These are phyloP conservation scores for Mangifera indica DNA, from an alignment of 345 rosid species.

Conservation along the genomic window DNA sequence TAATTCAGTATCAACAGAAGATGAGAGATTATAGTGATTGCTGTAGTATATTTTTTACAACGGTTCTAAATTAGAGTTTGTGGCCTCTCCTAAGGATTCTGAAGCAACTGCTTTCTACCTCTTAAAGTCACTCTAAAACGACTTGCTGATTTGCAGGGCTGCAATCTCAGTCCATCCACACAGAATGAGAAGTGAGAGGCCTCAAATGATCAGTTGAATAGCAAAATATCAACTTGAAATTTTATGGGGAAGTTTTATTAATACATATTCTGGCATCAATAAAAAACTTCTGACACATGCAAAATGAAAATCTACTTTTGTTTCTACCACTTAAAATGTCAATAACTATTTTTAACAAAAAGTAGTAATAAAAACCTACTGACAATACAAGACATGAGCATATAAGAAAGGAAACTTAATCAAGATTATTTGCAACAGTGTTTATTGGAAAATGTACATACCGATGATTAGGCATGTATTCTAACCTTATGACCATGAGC, in stretches of 20 bases:
- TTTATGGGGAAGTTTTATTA: not conserved
- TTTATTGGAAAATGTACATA: not conserved
- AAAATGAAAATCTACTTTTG: not conserved
- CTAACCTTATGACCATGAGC: slow-evolving; percentile 85
- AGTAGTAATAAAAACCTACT: not conserved
- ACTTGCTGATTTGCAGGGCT: too few species aligned
- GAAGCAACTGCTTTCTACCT: too few species aligned
- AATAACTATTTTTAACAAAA: not conserved
- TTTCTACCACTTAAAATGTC: not conserved
- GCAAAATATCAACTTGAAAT: not conserved
- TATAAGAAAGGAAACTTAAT: not conserved
- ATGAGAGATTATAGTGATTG: too few species aligned
- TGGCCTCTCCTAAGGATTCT: too few species aligned
- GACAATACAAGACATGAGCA: not conserved
- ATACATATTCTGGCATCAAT: not conserved
- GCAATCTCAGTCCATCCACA: too few species aligned
- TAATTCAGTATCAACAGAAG: too few species aligned
- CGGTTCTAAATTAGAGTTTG: too few species aligned
- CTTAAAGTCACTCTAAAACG: too few species aligned
- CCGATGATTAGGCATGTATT: not conserved
- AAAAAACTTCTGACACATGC: not conserved
- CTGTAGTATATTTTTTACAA: too few species aligned
- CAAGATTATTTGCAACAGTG: not conserved
- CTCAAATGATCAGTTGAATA: not conserved
- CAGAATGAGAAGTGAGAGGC: too few species aligned